A percentile compares a stretch with the other conserved stretches of the same genome.
These are phyloP conservation scores for Penicillium crustosum DNA, from an alignment of 2,329 filamentous ascomycete genomes.

Conservation along the genomic window DNA sequence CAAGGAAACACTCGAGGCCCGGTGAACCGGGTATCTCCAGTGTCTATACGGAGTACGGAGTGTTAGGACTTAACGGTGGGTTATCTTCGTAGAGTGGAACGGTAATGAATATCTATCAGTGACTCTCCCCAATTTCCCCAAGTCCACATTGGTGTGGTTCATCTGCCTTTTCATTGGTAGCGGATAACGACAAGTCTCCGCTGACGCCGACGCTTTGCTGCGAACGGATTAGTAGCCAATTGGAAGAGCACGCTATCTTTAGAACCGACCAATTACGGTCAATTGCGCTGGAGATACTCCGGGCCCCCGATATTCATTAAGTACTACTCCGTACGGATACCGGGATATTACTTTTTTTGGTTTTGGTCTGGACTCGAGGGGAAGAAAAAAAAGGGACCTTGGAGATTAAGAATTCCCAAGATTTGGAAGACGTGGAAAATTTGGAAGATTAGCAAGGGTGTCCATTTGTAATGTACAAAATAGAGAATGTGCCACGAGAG, in stretches of 20 bases:
- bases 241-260: conserved; percentile 28
- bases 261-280: conserved; percentile 16
- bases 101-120: conserved; percentile 10
- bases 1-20: conserved; percentile 9
- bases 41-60: neutral
- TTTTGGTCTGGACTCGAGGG: conserved; percentile 9
- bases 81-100: conserved; percentile 3
- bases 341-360: neutral
- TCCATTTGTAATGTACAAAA: neutral
- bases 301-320: conserved; percentile 16
- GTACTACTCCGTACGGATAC: neutral
- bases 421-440: neutral
- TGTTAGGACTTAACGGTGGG: neutral
- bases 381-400: neutral
- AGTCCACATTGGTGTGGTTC: conserved; percentile 8
- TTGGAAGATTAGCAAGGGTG: neutral
- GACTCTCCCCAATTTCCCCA: conserved; percentile 16
- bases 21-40: neutral
- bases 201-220: conserved; percentile 13
- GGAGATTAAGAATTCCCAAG: neutral
- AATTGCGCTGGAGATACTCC: conserved; percentile 18
- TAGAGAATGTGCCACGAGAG: conserved; percentile 9
- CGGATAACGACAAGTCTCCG: conserved; percentile 13
- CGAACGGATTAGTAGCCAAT: conserved; percentile 11
- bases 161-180: conserved; percentile 16